phyloP scores from a whole-genome alignment of 108 stramenopile genomes.

The Pseudonitzschia pungens region DNA sequence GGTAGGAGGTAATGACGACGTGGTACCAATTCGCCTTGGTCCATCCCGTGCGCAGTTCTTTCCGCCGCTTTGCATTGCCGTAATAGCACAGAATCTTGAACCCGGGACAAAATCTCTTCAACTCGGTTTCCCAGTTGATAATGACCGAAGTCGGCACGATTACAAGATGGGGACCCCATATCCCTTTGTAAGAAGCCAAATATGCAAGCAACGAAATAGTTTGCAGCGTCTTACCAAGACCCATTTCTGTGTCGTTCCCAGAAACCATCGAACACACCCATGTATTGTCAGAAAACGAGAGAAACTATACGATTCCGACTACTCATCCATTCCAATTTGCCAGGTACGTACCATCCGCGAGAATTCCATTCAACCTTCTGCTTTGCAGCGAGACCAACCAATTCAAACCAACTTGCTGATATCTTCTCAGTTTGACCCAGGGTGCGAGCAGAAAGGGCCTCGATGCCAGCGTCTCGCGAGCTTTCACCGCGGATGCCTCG shows the following conservation, averaged over 20 bases:
- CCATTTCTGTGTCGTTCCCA: constrained; percentile 41
- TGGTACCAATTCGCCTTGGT: constrained; percentile 91
- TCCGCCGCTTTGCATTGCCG: constrained; percentile 90
- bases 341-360: constrained; percentile 91
- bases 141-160: constrained; percentile 96
- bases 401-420: constrained; percentile 95
- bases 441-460: constrained; percentile 74
- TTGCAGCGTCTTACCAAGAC: constrained; percentile 87
- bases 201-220: constrained; percentile 95
- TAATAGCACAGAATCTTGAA: constrained; percentile 96
- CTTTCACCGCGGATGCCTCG: constrained; percentile 57
- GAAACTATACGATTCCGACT: background rate
- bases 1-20: constrained; percentile 96
- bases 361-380: constrained; percentile 94
- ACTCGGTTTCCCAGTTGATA: constrained; percentile 98
- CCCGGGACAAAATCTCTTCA: constrained; percentile 92
- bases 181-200: constrained; percentile 90
- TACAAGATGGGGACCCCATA: constrained; percentile 99
- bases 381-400: constrained; percentile 96
- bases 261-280: background rate
- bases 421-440: constrained; percentile 89
- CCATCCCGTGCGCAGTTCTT: constrained; percentile 93
- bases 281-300: background rate
- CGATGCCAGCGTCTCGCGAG: constrained; percentile 60
- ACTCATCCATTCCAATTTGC: background rate